Base-by-base conservation (phyloP, 1,284 basidiomycete species). In the Ceratobasidium theobromae region DNA sequence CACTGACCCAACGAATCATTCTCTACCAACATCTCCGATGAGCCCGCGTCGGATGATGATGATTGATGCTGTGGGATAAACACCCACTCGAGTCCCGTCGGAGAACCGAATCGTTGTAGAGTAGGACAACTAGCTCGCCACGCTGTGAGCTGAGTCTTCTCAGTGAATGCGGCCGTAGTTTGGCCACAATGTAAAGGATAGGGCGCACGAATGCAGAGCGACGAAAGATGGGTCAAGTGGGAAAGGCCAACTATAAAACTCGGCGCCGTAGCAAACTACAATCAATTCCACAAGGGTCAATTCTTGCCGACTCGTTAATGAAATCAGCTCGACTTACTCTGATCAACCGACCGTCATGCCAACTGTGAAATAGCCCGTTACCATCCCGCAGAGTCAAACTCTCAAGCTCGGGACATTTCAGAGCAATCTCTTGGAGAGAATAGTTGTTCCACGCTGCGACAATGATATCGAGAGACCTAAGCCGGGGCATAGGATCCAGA, bases 1-100 rank as follows among this genome's bases (percentile, higher is more conserved):
- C 58, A 62, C 6, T 40, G 58, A 18, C 58, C 46, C 30, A n/a
- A 8, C 25, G 2, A 11, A 28, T 23, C 43, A 6, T 21, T n/a
- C 12, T 45, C 43, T n/a, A 21, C 35, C 35, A 16, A 38, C 16
- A 16, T 38, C 35, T 8, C 35, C 35, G 35, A 38, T 21, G 43
- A 45, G 38, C 8, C 32, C 30, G n/a, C n/a, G n/a, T n/a, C n/a
- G n/a, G n/a, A n/a, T n/a, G n/a, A n/a, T n/a, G n/a, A n/a, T n/a
- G n/a, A n/a, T n/a, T n/a, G n/a, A n/a, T n/a, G n/a, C n/a, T n/a
- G n/a, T n/a, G 46, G 35, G 1, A 49, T 30, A 23, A 49, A 62
- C 11, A 51, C n/a, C 58, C 58, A 62, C 35, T 52, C 33, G 32
- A 45, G 58, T n/a, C 46, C 48, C n/a, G 58, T 52, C n/a, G 58